phyloP scores from a whole-genome alignment of 1,284 basidiomycete species.

The Fomitiporia mediterranea region DNA sequence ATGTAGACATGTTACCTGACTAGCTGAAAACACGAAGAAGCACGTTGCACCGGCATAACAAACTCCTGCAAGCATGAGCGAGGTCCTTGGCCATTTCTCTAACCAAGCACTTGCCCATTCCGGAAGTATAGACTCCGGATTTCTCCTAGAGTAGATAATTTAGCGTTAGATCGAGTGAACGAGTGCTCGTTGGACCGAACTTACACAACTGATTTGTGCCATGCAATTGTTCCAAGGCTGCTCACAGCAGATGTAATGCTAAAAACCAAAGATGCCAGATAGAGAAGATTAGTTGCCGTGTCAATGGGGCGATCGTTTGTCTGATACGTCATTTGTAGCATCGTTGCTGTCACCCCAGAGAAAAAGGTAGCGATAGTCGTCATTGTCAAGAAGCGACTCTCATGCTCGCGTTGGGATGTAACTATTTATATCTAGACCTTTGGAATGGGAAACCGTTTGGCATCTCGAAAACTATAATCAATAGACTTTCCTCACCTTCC shows the following conservation, averaged over 20 bases:
- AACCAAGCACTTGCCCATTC: not conserved
- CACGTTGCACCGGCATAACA: not conserved
- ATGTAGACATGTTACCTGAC: not conserved
- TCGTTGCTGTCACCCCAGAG: conserved; percentile 7
- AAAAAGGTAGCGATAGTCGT: conserved; percentile 12
- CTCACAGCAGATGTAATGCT: conserved; percentile 9
- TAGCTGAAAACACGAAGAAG: not conserved
- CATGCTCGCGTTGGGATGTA: not conserved
- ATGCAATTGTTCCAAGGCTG: conserved; percentile 3
- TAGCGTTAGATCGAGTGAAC: not conserved
- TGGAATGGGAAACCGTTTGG: not conserved
- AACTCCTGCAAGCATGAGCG: conserved; percentile 1
- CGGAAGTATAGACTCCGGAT: not conserved
- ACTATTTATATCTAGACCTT: not conserved
- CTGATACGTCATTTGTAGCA: not conserved
- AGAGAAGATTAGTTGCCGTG: not conserved
- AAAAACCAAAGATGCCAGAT: not conserved
- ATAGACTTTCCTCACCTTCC: not conserved
- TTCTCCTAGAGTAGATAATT: not conserved
- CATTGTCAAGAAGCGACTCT: not conserved
- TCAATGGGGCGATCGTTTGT: not conserved
- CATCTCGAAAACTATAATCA: not conserved
- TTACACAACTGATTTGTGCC: conserved; percentile 8
- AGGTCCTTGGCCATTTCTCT: conserved; percentile 1
- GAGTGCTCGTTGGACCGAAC: not conserved